Percentiles rank a stretch among this genome's conserved stretches.
phyloP scores from a whole-genome alignment of 805 yeast species.

The Saitoella complicata region DNA sequence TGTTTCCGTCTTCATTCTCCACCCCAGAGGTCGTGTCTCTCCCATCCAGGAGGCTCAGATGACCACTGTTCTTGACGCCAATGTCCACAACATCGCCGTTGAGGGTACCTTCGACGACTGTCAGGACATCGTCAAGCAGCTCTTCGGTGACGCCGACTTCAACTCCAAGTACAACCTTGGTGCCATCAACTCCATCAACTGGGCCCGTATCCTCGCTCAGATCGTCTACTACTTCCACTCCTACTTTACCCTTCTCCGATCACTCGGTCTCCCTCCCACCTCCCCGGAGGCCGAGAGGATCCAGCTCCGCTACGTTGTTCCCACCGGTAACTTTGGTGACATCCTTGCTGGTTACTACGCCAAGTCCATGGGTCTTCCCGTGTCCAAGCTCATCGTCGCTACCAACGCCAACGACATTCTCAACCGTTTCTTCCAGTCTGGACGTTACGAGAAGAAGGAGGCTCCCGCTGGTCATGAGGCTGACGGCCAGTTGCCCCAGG shows the following conservation, averaged over 20 bases:
- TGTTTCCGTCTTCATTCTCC: conserved; percentile 89
- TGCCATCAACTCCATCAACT: conserved; percentile 94
- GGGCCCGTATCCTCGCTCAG: conserved; percentile 98
- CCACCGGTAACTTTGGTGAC: conserved; percentile 97
- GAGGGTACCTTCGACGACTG: conserved; percentile 97
- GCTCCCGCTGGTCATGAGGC: background rate
- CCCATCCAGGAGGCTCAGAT: conserved; percentile 97
- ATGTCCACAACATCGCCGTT: conserved; percentile 89
- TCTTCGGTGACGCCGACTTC: conserved; percentile 79
- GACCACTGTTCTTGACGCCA: conserved; percentile 87
- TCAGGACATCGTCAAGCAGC: conserved; percentile 86
- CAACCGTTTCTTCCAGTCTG: conserved; percentile 79
- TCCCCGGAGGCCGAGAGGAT: conserved; percentile 2
- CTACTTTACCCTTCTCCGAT: conserved; percentile 46
- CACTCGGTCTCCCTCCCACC: conserved; percentile 5
- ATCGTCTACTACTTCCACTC: conserved; percentile 92
- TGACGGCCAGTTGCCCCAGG: conserved; percentile 1
- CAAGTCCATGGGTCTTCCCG: conserved; percentile 85
- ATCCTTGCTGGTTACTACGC: conserved; percentile 94
- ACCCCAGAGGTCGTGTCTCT: conserved; percentile 94
- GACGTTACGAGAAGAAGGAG: conserved; percentile 53
- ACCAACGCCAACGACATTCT: conserved; percentile 92
- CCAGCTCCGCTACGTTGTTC: conserved; percentile 74
- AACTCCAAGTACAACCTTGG: conserved; percentile 85
- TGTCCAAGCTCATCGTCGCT: conserved; percentile 74